Percentiles rank a stretch among this genome's conserved stretches.
phyloP scores from a whole-genome alignment of 306 rosid genomes.

The Sechiopsis laciniata region DNA sequence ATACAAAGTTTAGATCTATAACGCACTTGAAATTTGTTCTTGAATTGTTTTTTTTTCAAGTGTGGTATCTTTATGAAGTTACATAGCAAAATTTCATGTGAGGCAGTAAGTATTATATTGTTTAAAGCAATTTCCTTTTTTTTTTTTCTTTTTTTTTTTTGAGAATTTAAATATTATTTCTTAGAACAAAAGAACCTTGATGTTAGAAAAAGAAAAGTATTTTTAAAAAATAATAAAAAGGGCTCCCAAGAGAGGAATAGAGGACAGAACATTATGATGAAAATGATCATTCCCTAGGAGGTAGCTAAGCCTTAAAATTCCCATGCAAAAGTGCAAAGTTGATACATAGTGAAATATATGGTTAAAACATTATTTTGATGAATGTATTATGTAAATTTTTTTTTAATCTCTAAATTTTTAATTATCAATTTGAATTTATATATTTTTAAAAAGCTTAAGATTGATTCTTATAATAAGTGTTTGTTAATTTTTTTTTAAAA shows the following conservation, averaged over 20 bases:
- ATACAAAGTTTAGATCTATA: neutral
- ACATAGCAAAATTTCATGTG: neutral
- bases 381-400: no score
- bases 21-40: neutral
- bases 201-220: constrained; percentile 17
- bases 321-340: constrained; percentile 38
- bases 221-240: constrained; percentile 26
- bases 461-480: no score
- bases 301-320: constrained; percentile 27
- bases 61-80: constrained; percentile 3
- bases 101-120: neutral
- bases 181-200: constrained; percentile 2
- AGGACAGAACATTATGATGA: constrained; percentile 38
- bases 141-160: neutral
- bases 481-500: no score
- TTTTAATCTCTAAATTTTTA: no score
- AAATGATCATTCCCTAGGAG: constrained; percentile 20
- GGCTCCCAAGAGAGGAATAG: constrained; percentile 44
- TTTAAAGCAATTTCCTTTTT: neutral
- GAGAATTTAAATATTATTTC: neutral
- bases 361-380: no score
- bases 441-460: no score
- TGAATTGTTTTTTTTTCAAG: neutral
- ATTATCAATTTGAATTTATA: no score
- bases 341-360: no score